A percentile compares a stretch with the other conserved stretches of the same genome.
Evolutionary conservation across 352 stramenopile species (phyloP).

Genomic region (Globisporangium barbulae): DNA sequence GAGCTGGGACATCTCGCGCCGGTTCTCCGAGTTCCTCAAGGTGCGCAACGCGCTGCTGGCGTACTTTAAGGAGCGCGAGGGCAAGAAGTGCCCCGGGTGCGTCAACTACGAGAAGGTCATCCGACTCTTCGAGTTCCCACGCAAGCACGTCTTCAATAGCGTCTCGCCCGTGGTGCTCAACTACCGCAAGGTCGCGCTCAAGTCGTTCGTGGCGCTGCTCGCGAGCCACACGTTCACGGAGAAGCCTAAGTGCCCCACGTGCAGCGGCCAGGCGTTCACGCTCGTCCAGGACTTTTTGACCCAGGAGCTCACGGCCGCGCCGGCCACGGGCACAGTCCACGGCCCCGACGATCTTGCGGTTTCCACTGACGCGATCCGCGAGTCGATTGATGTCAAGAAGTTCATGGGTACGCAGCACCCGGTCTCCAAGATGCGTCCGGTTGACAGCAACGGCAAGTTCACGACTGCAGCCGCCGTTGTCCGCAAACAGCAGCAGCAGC

Average conservation of each 20-base stretch:
- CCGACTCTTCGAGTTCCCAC: constrained; percentile 77
- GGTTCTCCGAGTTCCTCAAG: constrained; percentile 81
- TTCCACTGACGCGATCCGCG: constrained; percentile 42
- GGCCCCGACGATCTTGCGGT: constrained; percentile 9
- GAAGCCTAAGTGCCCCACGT: constrained; percentile 77
- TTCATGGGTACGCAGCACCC: constrained; percentile 60
- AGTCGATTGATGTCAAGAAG: constrained; percentile 74
- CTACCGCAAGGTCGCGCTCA: constrained; percentile 76
- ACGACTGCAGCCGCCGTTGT: constrained; percentile 20
- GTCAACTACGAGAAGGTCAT: constrained; percentile 83
- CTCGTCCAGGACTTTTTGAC: constrained; percentile 78
- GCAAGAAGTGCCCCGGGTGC: constrained; percentile 76
- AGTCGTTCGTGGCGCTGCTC: constrained; percentile 64
- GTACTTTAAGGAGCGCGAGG: constrained; percentile 46
- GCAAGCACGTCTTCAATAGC: constrained; percentile 83
- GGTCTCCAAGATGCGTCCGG: constrained; percentile 35
- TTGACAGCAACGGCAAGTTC: constrained; percentile 73
- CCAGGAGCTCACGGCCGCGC: constrained; percentile 22
- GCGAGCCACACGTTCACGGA: constrained; percentile 82
- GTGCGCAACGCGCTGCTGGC: constrained; percentile 68
- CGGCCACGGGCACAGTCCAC: background rate
- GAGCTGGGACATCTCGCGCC: constrained; percentile 64
- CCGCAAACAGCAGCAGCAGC: constrained; percentile 8
- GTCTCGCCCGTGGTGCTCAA: constrained; percentile 72
- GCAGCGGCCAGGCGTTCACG: constrained; percentile 69